A percentile compares a stretch with the other conserved stretches of the same genome.
Conservation (phyloP, 257 asterid species). For the Solanum chmielewskii region DNA sequence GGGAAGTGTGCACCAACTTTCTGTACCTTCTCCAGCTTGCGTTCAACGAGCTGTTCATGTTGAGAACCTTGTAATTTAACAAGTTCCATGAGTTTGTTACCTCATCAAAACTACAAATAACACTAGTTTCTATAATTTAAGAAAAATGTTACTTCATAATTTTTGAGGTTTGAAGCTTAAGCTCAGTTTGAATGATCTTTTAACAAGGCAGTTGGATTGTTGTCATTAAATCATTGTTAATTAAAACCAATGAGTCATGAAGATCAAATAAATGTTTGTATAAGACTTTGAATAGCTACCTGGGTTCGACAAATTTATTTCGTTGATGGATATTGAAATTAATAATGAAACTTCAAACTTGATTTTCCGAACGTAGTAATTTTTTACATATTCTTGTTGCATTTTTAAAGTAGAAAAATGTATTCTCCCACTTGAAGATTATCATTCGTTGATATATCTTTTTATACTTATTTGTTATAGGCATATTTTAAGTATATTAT, state of each 20-base stretch:
- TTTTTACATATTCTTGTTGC: neutral
- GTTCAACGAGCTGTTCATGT: no score
- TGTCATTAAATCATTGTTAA: neutral
- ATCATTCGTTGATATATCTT: neutral
- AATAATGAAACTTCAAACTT: neutral
- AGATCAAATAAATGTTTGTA: neutral
- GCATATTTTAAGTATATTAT: neutral
- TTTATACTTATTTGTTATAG: neutral
- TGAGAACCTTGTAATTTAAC: no score
- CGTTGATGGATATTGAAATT: neutral
- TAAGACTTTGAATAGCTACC: neutral
- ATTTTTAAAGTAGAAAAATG: neutral
- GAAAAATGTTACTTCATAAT: no score
- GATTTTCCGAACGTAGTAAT: neutral
- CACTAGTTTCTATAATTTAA: no score
- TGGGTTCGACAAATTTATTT: neutral
- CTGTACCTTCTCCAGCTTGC: no score
- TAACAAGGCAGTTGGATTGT: neutral
- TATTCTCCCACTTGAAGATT: neutral
- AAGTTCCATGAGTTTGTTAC: no score
- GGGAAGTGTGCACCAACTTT: no score
- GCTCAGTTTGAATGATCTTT: no score
- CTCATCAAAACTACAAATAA: no score
- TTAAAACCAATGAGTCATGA: no score
- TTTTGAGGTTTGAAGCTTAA: no score